Evolutionary conservation across 148 eudicot species (phyloP), one percentile per base, ranked within the genome.

Genomic region (Vaccinium macrocarpon): DNA sequence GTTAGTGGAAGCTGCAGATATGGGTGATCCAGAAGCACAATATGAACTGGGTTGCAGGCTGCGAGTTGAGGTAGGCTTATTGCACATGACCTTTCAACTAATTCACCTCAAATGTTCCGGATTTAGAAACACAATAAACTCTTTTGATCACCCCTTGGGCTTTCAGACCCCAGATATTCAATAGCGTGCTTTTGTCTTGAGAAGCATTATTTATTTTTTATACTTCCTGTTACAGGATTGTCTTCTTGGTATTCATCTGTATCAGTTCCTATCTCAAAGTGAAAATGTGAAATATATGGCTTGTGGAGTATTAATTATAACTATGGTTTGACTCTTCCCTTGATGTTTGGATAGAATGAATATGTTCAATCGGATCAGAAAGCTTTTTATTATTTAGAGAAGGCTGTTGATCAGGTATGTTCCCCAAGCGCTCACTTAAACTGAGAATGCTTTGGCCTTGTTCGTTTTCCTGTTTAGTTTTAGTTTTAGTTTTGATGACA

Each of bases 1-100:
- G 89, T 86, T 96, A 82, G 95, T 96, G 84, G 99, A 96, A 93
- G 97, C 99, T 88, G 98, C 99, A 46, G 94, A 96, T 83, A 96
- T 94, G 99, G 99, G 98, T 52, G 84, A 94, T 85, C 77, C 97
- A 50, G 99, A 96, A 84, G 99, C 99, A 23, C 93, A 87, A 62
- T 94, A 91, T 87, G 98, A 94, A 52, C 76, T 96, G 64, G 97
- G 93, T 89, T 88, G 93, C 87, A 90, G 82, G 62, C 89, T 96
- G 84, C 92, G 99, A 90, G 90, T 93, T 70, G 94, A 96, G 94
- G 98, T 95, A 81, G 86, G 79, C 59, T 87, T 64, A 72, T 75
- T 14, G 21, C 25, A 23, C 56, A 23, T 14, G 21, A 81, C 10
- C 6, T 38, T 81, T 8, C 35, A 59, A 61, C 61, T 59, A 38